Percentiles rank a stretch among this genome's conserved stretches.
Evolutionary conservation across 2,329 filamentous ascomycete genomes (phyloP).

Genomic region (Talaromyces sp.): DNA sequence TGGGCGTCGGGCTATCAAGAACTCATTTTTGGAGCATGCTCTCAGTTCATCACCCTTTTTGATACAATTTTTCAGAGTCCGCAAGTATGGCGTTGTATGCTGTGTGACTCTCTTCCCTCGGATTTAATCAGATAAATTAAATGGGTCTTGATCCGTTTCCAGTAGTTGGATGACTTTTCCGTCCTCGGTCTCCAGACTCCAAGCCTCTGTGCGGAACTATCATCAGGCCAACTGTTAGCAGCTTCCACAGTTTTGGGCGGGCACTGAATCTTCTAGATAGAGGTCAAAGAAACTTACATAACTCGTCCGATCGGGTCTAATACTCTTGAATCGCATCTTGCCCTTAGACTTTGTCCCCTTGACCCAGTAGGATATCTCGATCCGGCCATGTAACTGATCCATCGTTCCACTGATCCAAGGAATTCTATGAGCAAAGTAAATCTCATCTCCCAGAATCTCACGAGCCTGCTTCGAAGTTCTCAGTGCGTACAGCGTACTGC

Average conservation of each 20-base stretch:
- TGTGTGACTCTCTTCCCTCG: constrained; percentile 20
- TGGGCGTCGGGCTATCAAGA: constrained; percentile 9
- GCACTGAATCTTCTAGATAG: neutral
- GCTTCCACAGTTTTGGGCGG: neutral
- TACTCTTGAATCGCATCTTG: constrained; percentile 76
- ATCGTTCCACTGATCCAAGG: constrained; percentile 84
- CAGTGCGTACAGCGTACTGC: constrained; percentile 84
- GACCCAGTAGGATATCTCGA: constrained; percentile 83
- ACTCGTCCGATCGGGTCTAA: constrained; percentile 63
- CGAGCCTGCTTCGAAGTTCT: constrained; percentile 74
- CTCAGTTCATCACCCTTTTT: constrained; percentile 4
- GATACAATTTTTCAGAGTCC: neutral
- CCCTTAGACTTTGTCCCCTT: constrained; percentile 70
- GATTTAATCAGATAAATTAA: constrained; percentile 39
- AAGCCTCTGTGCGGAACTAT: constrained; percentile 83
- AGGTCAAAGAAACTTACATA: constrained; percentile 44
- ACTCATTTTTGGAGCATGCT: constrained; percentile 12
- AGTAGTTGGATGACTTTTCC: constrained; percentile 72
- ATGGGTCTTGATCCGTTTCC: constrained; percentile 69
- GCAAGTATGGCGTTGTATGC: neutral
- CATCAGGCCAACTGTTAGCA: neutral
- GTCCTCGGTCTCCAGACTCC: constrained; percentile 72
- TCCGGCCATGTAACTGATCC: constrained; percentile 88
- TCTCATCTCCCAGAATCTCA: constrained; percentile 77
- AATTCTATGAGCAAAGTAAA: constrained; percentile 74